phyloP scores from a whole-genome alignment of 805 yeast species.

The Cyberlindnera mississippiensis region DNA sequence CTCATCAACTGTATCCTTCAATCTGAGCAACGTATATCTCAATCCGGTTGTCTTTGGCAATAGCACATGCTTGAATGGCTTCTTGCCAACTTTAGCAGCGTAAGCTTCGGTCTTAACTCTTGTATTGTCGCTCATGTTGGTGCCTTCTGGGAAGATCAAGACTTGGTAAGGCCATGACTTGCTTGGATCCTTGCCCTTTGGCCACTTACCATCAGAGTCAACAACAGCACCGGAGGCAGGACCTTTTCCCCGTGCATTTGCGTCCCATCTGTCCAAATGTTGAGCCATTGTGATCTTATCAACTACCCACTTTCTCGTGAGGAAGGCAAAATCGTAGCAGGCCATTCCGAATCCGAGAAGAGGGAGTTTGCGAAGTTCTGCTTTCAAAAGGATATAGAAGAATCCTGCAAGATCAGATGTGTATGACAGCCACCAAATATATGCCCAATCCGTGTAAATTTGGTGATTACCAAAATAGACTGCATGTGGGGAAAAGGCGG shows the following conservation, averaged over 20 bases:
- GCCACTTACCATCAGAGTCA: constrained; percentile 29
- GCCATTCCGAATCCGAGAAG: constrained; percentile 83
- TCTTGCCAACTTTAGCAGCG: constrained; percentile 47
- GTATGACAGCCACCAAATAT: constrained; percentile 80
- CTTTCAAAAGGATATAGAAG: constrained; percentile 73
- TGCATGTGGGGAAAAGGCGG: constrained; percentile 44
- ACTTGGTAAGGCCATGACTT: constrained; percentile 61
- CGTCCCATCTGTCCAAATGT: constrained; percentile 53
- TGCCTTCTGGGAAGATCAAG: constrained; percentile 90
- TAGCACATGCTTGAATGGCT: constrained; percentile 57
- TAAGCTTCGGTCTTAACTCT: constrained; percentile 51
- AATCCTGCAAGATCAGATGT: constrained; percentile 61
- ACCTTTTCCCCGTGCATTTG: constrained; percentile 55
- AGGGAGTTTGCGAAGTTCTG: constrained; percentile 66
- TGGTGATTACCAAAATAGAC: constrained; percentile 87
- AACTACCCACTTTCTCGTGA: constrained; percentile 80
- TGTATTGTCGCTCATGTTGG: constrained; percentile 72
- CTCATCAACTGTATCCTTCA: constrained; percentile 48
- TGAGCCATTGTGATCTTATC: constrained; percentile 61
- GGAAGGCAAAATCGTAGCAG: constrained; percentile 69
- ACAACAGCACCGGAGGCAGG: constrained; percentile 38
- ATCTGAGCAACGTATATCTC: constrained; percentile 54
- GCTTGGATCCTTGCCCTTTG: constrained; percentile 22
- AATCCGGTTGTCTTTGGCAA: constrained; percentile 86
- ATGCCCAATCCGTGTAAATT: constrained; percentile 91